A percentile compares a stretch with the other conserved stretches of the same genome.
Evolutionary conservation across 306 rosid species (phyloP).

Genomic region (Inga leiocalycina): DNA sequence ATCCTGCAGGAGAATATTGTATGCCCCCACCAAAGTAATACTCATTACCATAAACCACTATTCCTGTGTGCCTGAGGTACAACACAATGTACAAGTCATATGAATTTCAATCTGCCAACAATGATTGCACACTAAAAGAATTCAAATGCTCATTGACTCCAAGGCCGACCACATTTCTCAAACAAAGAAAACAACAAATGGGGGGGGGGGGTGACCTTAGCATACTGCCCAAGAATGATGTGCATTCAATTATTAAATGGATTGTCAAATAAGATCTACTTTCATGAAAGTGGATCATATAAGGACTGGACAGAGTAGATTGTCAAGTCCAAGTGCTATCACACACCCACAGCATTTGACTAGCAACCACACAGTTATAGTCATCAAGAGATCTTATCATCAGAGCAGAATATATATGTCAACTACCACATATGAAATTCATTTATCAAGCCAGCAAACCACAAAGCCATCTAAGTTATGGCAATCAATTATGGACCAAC

Average conservation of each 20-base stretch:
- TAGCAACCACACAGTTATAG: not conserved
- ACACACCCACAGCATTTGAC: not conserved
- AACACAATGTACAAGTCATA: not conserved
- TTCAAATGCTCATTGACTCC: not conserved
- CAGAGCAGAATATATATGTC: not conserved
- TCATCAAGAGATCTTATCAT: not conserved
- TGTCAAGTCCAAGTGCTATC: not conserved
- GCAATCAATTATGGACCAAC: not conserved
- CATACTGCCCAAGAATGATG: not conserved
- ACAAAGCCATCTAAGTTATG: not conserved
- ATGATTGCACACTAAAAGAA: not conserved
- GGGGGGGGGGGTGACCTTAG: too few species aligned
- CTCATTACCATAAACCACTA: conserved; percentile 86
- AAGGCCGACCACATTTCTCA: not conserved
- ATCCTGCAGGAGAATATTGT: conserved; percentile 71
- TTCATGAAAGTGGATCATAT: too few species aligned
- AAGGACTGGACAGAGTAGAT: too few species aligned
- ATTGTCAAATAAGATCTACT: not conserved
- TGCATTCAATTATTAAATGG: not conserved
- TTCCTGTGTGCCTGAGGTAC: conserved; percentile 84
- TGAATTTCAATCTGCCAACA: not conserved
- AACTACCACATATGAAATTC: not conserved
- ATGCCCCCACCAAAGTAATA: conserved; percentile 97
- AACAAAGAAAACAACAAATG: not conserved
- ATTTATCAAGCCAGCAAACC: not conserved